Base-by-base conservation (phyloP, 176 grass and related monocot species). In the Paspalum notatum region DNA sequence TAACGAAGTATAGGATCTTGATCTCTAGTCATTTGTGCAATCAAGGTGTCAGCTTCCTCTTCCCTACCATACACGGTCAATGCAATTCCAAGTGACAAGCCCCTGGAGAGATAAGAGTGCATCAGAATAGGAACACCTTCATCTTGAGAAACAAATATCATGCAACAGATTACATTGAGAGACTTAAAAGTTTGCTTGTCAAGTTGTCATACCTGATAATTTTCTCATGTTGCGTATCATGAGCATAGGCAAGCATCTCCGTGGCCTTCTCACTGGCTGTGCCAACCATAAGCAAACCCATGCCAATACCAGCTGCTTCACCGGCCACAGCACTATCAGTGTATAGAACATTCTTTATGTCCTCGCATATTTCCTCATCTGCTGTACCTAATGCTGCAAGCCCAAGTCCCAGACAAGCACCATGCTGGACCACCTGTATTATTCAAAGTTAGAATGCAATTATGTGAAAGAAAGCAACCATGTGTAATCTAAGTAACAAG, bases 351-450 rank as follows among this genome's bases (percentile, higher is more conserved):
- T 90, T 91, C 76, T 96, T 99, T 26, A 99, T 87, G 77, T 99
- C 91, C 15, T 91, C 97, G 15, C 89, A 99, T 86, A 99, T 89
- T 84, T 96, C 90, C 83, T 99, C 91, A 55, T 99, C 97, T 80
- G 91, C 85, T 82, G 93, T 99, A 41, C 97, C 97, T 42, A 99
- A 72, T 82, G 93, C 91, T 66, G 97, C 87, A 74, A 99, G 91
- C 54, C 97, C 97, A 14, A 99, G 85, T 62, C 97, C 97, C 82
- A 99, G 75, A 77, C 97, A 99, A 54, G 97, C 97, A 43, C 97
- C 97, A 37, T 99, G 97, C 68, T 99, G 97, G 72, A 99, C 95
- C n/a, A 96, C 97, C 97, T 99, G 85, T 69, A 79, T 74, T 72
- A 68, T 77, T 80, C 78, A 44, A 87, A 85, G 72, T 94, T 89